These are phyloP conservation scores for Candida tetrigidarum DNA, from an alignment of 1,139 yeast species.

Conservation along the genomic window DNA sequence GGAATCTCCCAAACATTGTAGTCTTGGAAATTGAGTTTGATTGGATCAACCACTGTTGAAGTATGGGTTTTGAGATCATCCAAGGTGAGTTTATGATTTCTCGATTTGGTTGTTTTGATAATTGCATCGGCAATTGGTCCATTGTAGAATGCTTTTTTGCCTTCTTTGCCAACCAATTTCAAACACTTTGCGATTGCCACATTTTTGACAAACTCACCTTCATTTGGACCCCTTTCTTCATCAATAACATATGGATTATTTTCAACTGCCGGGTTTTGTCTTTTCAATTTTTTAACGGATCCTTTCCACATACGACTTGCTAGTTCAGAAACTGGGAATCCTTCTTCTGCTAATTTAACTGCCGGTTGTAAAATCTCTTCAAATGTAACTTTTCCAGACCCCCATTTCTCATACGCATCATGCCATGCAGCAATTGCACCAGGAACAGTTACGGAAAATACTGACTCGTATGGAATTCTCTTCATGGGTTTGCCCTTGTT, in stretches of 20 bases:
- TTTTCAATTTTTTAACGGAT: constrained; percentile 39
- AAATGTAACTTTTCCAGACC: constrained; percentile 66
- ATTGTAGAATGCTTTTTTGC: constrained; percentile 68
- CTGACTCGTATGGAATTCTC: constrained; percentile 51
- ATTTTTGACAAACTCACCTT: constrained; percentile 66
- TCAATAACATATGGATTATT: constrained; percentile 40
- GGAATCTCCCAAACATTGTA: constrained; percentile 72
- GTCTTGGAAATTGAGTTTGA: constrained; percentile 50
- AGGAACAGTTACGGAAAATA: constrained; percentile 70
- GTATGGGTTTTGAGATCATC: constrained; percentile 61
- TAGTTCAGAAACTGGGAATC: constrained; percentile 67
- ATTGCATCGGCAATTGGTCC: constrained; percentile 73
- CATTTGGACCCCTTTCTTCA: constrained; percentile 47
- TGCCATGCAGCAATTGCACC: constrained; percentile 82
- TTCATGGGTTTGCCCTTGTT: constrained; percentile 43
- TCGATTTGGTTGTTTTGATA: constrained; percentile 50
- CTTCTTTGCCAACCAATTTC: constrained; percentile 54
- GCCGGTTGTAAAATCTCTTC: constrained; percentile 71
- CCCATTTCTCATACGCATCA: constrained; percentile 72
- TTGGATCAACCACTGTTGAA: constrained; percentile 66
- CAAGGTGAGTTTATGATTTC: constrained; percentile 59
- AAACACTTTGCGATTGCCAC: constrained; percentile 57
- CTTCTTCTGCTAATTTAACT: constrained; percentile 67
- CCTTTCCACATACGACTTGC: constrained; percentile 58
- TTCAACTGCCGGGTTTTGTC: constrained; percentile 38